A percentile compares a stretch with the other conserved stretches of the same genome.
phyloP scores from a whole-genome alignment of 352 stramenopile genomes.

The Phytophthora cactorum region DNA sequence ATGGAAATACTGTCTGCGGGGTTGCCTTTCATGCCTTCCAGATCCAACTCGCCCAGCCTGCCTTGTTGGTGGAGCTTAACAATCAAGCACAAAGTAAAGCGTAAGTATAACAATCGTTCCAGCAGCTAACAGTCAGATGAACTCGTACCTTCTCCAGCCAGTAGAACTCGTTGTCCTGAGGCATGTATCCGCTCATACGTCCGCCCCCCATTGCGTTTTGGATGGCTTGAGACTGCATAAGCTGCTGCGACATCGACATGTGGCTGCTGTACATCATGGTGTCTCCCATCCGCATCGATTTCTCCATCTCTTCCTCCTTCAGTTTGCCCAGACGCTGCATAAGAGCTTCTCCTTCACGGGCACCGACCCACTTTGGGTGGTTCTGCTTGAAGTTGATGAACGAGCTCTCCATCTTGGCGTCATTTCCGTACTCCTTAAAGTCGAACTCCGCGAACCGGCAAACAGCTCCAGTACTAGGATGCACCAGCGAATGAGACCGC shows the following conservation, averaged over 20 bases:
- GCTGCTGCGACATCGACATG: constrained; percentile 86
- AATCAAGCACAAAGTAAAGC: constrained; percentile 10
- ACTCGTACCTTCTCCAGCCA: constrained; percentile 85
- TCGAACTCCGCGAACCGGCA: constrained; percentile 97
- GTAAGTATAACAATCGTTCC: constrained; percentile 11
- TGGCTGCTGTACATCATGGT: constrained; percentile 81
- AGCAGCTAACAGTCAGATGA: not conserved
- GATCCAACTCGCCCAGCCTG: constrained; percentile 47
- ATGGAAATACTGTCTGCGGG: constrained; percentile 52
- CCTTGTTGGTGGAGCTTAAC: constrained; percentile 71
- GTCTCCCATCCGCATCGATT: constrained; percentile 85
- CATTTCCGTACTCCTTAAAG: constrained; percentile 95
- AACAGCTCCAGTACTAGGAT: constrained; percentile 94
- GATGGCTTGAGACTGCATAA: constrained; percentile 89
- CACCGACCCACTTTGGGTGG: constrained; percentile 86
- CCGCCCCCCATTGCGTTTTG: constrained; percentile 69
- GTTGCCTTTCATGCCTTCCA: constrained; percentile 44
- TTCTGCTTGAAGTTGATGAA: constrained; percentile 97
- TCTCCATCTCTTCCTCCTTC: constrained; percentile 87
- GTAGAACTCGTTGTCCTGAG: constrained; percentile 89
- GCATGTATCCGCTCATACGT: constrained; percentile 53
- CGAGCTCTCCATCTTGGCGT: constrained; percentile 97
- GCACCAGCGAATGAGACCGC: constrained; percentile 90
- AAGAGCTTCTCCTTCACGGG: constrained; percentile 73
- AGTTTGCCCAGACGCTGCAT: constrained; percentile 73